Percentiles rank a stretch among this genome's conserved stretches.
phyloP scores from a whole-genome alignment of 495 filamentous ascomycete genomes.

The Podospora australis region DNA sequence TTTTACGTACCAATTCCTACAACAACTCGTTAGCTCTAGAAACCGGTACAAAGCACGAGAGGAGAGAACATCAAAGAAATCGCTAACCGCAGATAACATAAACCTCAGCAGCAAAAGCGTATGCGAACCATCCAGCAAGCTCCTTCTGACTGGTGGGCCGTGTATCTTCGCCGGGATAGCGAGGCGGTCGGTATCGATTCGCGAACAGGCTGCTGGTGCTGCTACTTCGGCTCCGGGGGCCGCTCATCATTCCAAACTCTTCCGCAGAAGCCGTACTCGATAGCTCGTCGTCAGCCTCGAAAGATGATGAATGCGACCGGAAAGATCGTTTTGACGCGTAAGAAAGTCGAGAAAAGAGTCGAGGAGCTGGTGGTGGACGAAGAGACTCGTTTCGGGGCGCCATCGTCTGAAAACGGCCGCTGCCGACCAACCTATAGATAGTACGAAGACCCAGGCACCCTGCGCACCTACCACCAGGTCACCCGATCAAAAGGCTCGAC shows the following conservation, averaged over 20 bases:
- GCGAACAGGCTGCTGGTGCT: conserved; percentile 8
- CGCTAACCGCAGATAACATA: conserved; percentile 85
- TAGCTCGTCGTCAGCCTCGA: conserved; percentile 59
- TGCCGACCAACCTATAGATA: conserved; percentile 5
- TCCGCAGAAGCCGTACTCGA: conserved; percentile 26
- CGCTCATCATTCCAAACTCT: conserved; percentile 21
- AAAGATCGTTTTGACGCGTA: conserved; percentile 38
- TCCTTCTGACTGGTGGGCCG: conserved; percentile 81
- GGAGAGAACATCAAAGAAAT: neutral
- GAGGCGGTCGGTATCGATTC: conserved; percentile 10
- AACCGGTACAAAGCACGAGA: neutral
- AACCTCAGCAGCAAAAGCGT: conserved; percentile 95
- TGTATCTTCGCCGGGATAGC: conserved; percentile 79
- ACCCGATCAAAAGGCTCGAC: neutral
- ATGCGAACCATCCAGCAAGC: conserved; percentile 89
- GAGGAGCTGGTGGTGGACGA: conserved; percentile 33
- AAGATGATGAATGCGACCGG: conserved; percentile 44
- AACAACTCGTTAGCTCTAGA: conserved; percentile 3
- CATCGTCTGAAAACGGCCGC: conserved; percentile 16
- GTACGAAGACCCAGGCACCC: too few species aligned
- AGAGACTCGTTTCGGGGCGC: conserved; percentile 31
- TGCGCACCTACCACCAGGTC: conserved; percentile 1
- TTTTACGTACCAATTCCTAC: conserved; percentile 23
- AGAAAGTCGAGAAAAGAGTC: conserved; percentile 39
- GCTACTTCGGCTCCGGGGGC: conserved; percentile 9